These are phyloP conservation scores for Fusarium secorum DNA, from an alignment of 2,329 filamentous ascomycete genomes.

Conservation along the genomic window DNA sequence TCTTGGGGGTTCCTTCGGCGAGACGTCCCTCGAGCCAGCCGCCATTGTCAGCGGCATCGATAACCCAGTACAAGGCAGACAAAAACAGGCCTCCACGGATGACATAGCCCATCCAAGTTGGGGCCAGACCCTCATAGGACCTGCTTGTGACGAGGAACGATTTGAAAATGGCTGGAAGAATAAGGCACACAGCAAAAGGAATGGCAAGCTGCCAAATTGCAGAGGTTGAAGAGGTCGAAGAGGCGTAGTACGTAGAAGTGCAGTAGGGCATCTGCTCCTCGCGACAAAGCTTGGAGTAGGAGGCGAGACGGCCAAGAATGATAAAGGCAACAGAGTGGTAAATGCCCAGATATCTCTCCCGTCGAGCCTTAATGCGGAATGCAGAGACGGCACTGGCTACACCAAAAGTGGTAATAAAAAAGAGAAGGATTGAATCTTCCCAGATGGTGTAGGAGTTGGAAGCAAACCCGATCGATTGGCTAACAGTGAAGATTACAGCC, in stretches of 20 bases:
- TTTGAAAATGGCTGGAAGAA: slow-evolving; percentile 78
- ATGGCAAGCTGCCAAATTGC: slow-evolving; percentile 87
- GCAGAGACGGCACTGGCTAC: slow-evolving; percentile 77
- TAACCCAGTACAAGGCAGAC: slow-evolving; percentile 82
- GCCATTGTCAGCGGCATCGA: slow-evolving; percentile 88
- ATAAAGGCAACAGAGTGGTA: slow-evolving; percentile 89
- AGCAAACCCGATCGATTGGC: slow-evolving; percentile 91
- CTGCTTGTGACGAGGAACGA: slow-evolving; percentile 82
- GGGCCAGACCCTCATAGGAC: slow-evolving; percentile 87
- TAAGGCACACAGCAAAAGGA: slow-evolving; percentile 75
- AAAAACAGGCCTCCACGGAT: slow-evolving; percentile 80
- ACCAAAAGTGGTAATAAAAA: slow-evolving; percentile 90
- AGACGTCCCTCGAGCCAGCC: slow-evolving; percentile 72
- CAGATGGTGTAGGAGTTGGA: slow-evolving; percentile 99
- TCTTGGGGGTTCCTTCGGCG: slow-evolving; percentile 72
- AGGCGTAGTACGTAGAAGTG: slow-evolving; percentile 93
- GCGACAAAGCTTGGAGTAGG: slow-evolving; percentile 89
- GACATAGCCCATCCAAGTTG: slow-evolving; percentile 82
- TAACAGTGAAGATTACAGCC: slow-evolving; percentile 79
- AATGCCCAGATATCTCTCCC: slow-evolving; percentile 77
- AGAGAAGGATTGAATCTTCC: slow-evolving; percentile 94
- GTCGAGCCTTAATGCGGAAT: slow-evolving; percentile 71
- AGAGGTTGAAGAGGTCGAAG: slow-evolving; percentile 88
- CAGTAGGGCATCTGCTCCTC: slow-evolving; percentile 99
- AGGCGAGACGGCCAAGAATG: slow-evolving; percentile 78